These are phyloP conservation scores for Penicillium angulare DNA, from an alignment of 495 filamentous ascomycete species.

Conservation along the genomic window DNA sequence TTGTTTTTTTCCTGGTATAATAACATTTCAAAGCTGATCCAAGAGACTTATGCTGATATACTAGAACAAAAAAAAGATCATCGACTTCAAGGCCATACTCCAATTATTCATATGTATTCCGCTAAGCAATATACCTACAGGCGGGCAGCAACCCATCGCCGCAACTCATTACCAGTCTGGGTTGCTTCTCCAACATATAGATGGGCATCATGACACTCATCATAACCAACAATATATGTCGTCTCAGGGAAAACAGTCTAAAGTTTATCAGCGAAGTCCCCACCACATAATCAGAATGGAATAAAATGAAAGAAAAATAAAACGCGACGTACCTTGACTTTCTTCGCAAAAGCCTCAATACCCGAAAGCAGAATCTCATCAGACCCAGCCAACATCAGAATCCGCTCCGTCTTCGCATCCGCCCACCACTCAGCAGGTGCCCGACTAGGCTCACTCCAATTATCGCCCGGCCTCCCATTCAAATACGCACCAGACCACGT, in stretches of 20 bases:
- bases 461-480: constrained; percentile 40
- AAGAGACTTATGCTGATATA: no score
- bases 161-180: constrained; percentile 25
- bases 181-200: constrained; percentile 29
- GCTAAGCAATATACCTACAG: constrained; percentile 12
- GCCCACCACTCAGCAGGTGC: constrained; percentile 57
- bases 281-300: neutral
- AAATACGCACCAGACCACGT: constrained; percentile 50
- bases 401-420: constrained; percentile 39
- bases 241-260: constrained; percentile 35
- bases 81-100: no score
- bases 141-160: constrained; percentile 33
- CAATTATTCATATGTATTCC: no score
- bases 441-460: constrained; percentile 53
- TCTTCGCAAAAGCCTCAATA: constrained; percentile 50
- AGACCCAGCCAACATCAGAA: constrained; percentile 52
- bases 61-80: no score
- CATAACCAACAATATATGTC: constrained; percentile 29
- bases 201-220: constrained; percentile 36
- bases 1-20: no score
- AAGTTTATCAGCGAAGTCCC: constrained; percentile 4
- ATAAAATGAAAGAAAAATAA: neutral
- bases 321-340: constrained; percentile 34
- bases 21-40: no score
- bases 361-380: constrained; percentile 58